These are phyloP conservation scores for Atractiella rhizophila DNA, from an alignment of 768 basidiomycete species.

Conservation along the genomic window DNA sequence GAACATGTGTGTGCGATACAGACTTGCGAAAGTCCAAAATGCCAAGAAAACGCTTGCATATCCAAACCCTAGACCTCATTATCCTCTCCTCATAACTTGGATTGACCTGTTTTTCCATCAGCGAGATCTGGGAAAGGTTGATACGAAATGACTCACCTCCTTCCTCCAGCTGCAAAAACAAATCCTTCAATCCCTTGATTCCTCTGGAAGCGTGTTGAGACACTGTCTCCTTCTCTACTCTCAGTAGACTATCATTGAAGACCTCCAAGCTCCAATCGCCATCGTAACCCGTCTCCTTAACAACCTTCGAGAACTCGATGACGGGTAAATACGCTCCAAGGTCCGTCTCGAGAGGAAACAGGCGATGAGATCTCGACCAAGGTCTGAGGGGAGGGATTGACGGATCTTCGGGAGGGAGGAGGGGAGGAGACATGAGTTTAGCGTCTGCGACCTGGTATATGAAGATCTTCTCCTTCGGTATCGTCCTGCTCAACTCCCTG, in stretches of 20 bases:
- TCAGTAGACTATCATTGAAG: slow-evolving; percentile 23
- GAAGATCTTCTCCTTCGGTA: slow-evolving; percentile 25
- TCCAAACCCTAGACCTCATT: no score
- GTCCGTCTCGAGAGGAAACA: slow-evolving; percentile 23
- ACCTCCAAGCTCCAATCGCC: slow-evolving; percentile 25
- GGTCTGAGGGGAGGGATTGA: slow-evolving; percentile 14
- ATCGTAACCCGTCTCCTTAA: slow-evolving; percentile 21
- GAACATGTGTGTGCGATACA: no score
- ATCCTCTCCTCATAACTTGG: no score
- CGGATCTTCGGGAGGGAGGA: slow-evolving; percentile 8
- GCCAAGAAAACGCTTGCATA: no score
- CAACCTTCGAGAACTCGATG: slow-evolving; percentile 19
- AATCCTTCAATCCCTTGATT: no score
- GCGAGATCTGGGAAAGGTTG: no score
- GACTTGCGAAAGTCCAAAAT: no score
- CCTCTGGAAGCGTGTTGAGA: no score
- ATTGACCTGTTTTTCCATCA: no score
- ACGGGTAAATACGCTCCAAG: slow-evolving; percentile 23
- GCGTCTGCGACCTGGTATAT: slow-evolving; percentile 26
- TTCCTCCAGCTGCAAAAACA: no score
- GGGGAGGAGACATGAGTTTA: slow-evolving; percentile 8
- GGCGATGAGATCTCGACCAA: slow-evolving; percentile 25
- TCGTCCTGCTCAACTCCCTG: slow-evolving; percentile 16
- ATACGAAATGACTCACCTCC: no score
- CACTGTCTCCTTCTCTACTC: no score